Conservation (phyloP, 805 yeast species). For the Kuraishia hungarica region DNA sequence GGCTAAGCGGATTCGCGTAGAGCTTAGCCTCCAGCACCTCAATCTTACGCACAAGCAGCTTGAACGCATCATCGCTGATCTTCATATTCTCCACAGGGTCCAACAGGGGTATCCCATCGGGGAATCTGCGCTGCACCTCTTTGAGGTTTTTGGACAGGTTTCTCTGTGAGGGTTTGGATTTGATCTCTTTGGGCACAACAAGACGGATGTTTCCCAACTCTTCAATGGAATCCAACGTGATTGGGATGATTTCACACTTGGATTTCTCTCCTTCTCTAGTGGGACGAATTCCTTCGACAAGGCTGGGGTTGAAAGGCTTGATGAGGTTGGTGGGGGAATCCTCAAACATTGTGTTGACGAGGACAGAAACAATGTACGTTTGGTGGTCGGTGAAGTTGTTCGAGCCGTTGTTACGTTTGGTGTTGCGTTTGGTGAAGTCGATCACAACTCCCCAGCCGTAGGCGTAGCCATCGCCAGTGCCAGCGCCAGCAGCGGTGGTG, state of each 20-base stretch:
- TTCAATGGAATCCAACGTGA: conserved; percentile 70
- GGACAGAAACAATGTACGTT: conserved; percentile 78
- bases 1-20: conserved; percentile 57
- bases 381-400: conserved; percentile 69
- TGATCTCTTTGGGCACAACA: conserved; percentile 68
- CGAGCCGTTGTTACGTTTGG: conserved; percentile 49
- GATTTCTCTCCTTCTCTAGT: conserved; percentile 64
- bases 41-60: conserved; percentile 61
- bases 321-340: conserved; percentile 82
- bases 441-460: conserved; percentile 98
- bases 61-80: conserved; percentile 72
- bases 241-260: conserved; percentile 72
- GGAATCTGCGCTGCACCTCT: conserved; percentile 77
- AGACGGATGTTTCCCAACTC: conserved; percentile 75
- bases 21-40: conserved; percentile 76
- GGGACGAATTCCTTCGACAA: conserved; percentile 87
- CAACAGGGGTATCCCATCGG: conserved; percentile 84
- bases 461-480: not conserved
- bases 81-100: conserved; percentile 93
- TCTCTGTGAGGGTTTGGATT: conserved; percentile 31
- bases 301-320: conserved; percentile 66
- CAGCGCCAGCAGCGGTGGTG: no score
- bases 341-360: conserved; percentile 66
- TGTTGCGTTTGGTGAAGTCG: conserved; percentile 61
- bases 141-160: conserved; percentile 60